Conservation (phyloP, 129 eudicot species). For the Kitagawia praeruptora region DNA sequence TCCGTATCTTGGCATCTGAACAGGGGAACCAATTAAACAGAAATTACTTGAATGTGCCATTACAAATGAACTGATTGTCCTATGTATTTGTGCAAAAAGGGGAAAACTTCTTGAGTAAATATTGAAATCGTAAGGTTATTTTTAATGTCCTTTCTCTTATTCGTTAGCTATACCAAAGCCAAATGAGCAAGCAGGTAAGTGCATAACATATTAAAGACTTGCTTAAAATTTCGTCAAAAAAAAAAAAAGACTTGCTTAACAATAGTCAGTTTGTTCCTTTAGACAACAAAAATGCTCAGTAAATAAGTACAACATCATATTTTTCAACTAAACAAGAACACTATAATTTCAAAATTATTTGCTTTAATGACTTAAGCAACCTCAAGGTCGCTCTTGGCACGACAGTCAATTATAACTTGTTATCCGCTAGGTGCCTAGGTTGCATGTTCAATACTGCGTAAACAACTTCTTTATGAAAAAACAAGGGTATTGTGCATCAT, state of each 20-base stretch:
- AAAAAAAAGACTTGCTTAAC: not conserved
- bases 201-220: not conserved
- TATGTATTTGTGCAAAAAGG: not conserved
- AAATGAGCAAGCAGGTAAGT: not conserved
- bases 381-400: not conserved
- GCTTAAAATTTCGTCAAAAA: no score
- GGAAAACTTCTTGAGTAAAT: constrained; percentile 26
- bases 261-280: not conserved
- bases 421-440: not conserved
- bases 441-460: not conserved
- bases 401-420: not conserved
- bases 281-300: not conserved
- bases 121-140: not conserved
- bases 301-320: no score
- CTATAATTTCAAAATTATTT: no score
- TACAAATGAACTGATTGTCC: constrained; percentile 7
- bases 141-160: not conserved
- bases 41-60: constrained; percentile 15
- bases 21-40: constrained; percentile 39
- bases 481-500: not conserved
- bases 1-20: constrained; percentile 74
- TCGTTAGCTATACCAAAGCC: not conserved
- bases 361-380: not conserved
- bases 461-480: not conserved
- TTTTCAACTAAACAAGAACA: no score